Percentiles rank a stretch among this genome's conserved stretches.
phyloP scores from a whole-genome alignment of 129 eudicot genomes.

The Tagetes erecta region DNA sequence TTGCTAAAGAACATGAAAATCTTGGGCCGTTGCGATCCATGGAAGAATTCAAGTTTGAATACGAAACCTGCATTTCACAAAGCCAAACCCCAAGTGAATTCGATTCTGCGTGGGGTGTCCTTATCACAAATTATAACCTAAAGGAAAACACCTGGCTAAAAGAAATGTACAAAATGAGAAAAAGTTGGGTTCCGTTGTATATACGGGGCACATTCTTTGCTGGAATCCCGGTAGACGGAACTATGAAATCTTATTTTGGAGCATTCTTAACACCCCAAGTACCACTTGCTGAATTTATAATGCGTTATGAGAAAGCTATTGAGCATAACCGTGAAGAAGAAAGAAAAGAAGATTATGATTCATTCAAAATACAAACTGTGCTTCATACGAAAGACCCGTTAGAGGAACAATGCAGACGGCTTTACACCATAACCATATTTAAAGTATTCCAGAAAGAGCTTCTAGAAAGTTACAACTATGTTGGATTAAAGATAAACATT shows the following conservation, averaged over 20 bases:
- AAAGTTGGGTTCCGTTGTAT: constrained; percentile 80
- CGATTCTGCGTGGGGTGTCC: constrained; percentile 69
- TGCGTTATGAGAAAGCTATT: constrained; percentile 67
- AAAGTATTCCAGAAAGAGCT: constrained; percentile 84
- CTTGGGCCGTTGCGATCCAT: constrained; percentile 57
- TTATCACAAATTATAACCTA: constrained; percentile 57
- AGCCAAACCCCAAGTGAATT: constrained; percentile 75
- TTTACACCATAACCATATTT: constrained; percentile 62
- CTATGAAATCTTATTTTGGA: constrained; percentile 59
- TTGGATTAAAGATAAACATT: constrained; percentile 65
- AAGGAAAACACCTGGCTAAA: constrained; percentile 68
- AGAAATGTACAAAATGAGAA: constrained; percentile 74
- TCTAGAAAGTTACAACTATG: constrained; percentile 66
- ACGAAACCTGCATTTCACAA: constrained; percentile 67
- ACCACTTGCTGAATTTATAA: constrained; percentile 50
- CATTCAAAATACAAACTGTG: constrained; percentile 60
- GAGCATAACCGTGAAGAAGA: constrained; percentile 80
- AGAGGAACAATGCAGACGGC: constrained; percentile 75
- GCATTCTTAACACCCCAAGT: constrained; percentile 50
- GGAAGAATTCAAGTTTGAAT: constrained; percentile 68
- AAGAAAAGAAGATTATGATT: constrained; percentile 68
- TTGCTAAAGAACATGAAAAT: constrained; percentile 60
- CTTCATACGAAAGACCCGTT: constrained; percentile 79
- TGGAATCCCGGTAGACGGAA: constrained; percentile 69
- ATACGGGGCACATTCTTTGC: constrained; percentile 68